These are phyloP conservation scores for Tylopilus plumbeoviolaceoides DNA, from an alignment of 768 basidiomycete species.

Conservation along the genomic window DNA sequence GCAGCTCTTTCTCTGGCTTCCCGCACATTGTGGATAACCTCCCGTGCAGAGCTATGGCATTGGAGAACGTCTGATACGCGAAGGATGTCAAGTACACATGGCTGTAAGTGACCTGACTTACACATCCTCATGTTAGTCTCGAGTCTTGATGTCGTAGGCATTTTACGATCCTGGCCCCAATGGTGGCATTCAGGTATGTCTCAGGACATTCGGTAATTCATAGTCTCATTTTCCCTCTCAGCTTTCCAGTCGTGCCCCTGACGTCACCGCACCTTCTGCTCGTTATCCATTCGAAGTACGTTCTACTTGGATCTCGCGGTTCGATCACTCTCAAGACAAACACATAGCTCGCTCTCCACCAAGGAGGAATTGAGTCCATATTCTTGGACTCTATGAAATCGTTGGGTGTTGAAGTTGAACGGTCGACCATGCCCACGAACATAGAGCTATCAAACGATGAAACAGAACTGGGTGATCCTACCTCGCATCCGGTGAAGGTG, in stretches of 20 bases:
- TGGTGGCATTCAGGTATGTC: neutral
- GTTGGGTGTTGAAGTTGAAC: slow-evolving; percentile 33
- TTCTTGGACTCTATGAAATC: slow-evolving; percentile 37
- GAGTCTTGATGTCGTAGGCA: neutral
- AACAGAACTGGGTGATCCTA: neutral
- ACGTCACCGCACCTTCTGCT: slow-evolving; percentile 57
- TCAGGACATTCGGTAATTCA: slow-evolving; percentile 39
- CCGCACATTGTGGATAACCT: neutral
- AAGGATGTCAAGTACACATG: neutral
- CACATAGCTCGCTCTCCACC: slow-evolving; percentile 33
- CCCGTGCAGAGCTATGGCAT: neutral
- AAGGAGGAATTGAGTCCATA: slow-evolving; percentile 37
- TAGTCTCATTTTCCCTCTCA: slow-evolving; percentile 21
- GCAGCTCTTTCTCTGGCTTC: no score
- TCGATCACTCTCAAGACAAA: neutral
- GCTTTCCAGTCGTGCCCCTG: slow-evolving; percentile 43
- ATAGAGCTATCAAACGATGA: slow-evolving; percentile 35
- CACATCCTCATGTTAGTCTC: neutral
- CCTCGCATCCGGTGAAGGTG: slow-evolving; percentile 16
- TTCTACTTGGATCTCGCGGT: neutral
- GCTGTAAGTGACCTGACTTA: neutral
- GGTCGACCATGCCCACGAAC: slow-evolving; percentile 28
- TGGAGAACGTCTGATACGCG: neutral
- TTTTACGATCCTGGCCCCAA: neutral
- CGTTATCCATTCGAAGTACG: slow-evolving; percentile 66